Percentiles rank a stretch among this genome's conserved stretches.
phyloP scores from a whole-genome alignment of 805 yeast genomes.

The Wickerhamiella lipophila region DNA sequence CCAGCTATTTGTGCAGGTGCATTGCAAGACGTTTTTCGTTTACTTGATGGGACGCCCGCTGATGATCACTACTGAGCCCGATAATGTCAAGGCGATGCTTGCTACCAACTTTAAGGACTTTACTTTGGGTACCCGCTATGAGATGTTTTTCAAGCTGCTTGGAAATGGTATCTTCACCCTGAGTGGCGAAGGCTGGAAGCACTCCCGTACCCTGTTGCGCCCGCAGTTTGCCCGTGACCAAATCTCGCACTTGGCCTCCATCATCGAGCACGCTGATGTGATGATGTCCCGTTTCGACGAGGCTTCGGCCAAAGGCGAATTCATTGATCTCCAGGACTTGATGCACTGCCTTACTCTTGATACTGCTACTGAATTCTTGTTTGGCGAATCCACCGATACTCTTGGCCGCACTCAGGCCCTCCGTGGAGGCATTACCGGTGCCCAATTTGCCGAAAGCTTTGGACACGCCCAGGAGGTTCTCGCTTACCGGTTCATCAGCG shows the following conservation, averaged over 20 bases:
- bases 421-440: background rate
- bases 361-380: constrained; percentile 22
- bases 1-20: constrained; percentile 1
- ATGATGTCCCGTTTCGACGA: constrained; percentile 15
- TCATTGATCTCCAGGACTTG: constrained; percentile 20
- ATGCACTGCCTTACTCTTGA: constrained; percentile 21
- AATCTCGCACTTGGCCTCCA: constrained; percentile 22
- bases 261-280: constrained; percentile 16
- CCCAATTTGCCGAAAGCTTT: constrained; percentile 18
- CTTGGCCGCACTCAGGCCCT: constrained; percentile 12
- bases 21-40: background rate
- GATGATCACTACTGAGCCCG: constrained; percentile 25
- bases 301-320: constrained; percentile 13
- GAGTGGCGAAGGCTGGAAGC: constrained; percentile 29
- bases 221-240: constrained; percentile 29
- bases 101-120: constrained; percentile 28
- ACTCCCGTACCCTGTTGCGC: constrained; percentile 27
- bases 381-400: constrained; percentile 21
- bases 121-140: constrained; percentile 23
- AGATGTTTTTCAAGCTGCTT: constrained; percentile 22
- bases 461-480: constrained; percentile 15
- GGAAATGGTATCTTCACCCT: constrained; percentile 29
- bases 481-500: constrained; percentile 17
- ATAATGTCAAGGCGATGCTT: constrained; percentile 26
- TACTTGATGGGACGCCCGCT: constrained; percentile 7